phyloP scores from a whole-genome alignment of 148 eudicot species.

The Gaultheria prostrata region DNA sequence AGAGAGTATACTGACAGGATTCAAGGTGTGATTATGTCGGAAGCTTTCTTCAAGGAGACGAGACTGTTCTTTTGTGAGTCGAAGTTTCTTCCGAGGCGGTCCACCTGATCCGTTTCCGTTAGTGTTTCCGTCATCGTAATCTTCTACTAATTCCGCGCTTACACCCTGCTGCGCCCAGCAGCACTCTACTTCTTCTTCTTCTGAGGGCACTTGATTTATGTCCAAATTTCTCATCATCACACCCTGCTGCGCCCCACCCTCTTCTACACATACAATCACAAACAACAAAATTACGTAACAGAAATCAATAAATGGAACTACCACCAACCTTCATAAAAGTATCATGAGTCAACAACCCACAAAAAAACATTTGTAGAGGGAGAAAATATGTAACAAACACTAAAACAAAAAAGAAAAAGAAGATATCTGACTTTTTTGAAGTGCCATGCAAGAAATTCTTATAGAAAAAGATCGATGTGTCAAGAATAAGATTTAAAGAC shows the following conservation, averaged over 20 bases:
- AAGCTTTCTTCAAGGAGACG: slow-evolving; percentile 54
- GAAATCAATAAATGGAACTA: background rate
- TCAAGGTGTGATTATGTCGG: slow-evolving; percentile 39
- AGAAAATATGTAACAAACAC: background rate
- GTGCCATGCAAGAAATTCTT: slow-evolving; percentile 9
- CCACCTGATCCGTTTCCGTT: slow-evolving; percentile 21
- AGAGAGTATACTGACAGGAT: slow-evolving; percentile 26
- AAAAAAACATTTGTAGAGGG: background rate
- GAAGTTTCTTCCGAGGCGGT: slow-evolving; percentile 50
- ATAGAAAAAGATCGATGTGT: background rate
- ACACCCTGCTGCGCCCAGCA: slow-evolving; percentile 21
- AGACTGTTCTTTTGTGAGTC: slow-evolving; percentile 50
- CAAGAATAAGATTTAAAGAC: background rate
- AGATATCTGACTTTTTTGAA: background rate
- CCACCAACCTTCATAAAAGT: background rate
- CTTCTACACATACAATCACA: background rate
- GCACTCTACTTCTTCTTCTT: slow-evolving; percentile 24
- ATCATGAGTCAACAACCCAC: background rate
- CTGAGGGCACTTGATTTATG: slow-evolving; percentile 39
- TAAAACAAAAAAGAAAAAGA: background rate
- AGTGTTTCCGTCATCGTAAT: slow-evolving; percentile 30
- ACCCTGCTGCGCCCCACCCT: slow-evolving; percentile 11
- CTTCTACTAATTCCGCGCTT: slow-evolving; percentile 15
- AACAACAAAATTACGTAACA: background rate
- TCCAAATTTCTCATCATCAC: slow-evolving; percentile 28